phyloP scores from a whole-genome alignment of 768 basidiomycete genomes.

The Lyophyllum decastes region DNA sequence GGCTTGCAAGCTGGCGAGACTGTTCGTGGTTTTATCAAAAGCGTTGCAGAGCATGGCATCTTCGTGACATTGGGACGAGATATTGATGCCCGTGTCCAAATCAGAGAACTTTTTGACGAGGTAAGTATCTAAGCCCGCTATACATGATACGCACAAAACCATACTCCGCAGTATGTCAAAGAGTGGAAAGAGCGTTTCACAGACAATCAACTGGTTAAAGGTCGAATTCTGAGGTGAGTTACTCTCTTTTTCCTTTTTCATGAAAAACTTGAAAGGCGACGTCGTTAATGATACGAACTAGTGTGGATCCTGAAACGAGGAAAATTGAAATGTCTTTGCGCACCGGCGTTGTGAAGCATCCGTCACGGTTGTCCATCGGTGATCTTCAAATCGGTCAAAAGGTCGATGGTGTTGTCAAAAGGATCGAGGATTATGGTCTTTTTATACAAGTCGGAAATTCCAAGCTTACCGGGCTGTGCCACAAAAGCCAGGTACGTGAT shows the following conservation, averaged over 20 bases:
- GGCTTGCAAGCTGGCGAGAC: slow-evolving; percentile 72
- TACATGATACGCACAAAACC: slow-evolving; percentile 2
- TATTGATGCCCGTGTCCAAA: slow-evolving; percentile 92
- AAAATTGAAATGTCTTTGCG: slow-evolving; percentile 93
- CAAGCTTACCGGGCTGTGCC: slow-evolving; percentile 87
- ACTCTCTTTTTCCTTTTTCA: slow-evolving; percentile 1
- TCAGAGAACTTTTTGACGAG: slow-evolving; percentile 91
- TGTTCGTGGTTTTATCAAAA: slow-evolving; percentile 91
- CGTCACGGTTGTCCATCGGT: slow-evolving; percentile 40
- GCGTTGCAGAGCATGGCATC: slow-evolving; percentile 80
- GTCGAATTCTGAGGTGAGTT: slow-evolving; percentile 76
- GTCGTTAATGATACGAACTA: slow-evolving; percentile 29
- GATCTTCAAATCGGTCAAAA: slow-evolving; percentile 82
- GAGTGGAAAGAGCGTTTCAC: slow-evolving; percentile 90
- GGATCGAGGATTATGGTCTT: slow-evolving; percentile 86
- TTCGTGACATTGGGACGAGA: slow-evolving; percentile 84
- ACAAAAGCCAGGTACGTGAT: slow-evolving; percentile 79
- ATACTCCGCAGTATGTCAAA: slow-evolving; percentile 76
- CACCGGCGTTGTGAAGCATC: slow-evolving; percentile 53
- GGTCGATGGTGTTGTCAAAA: slow-evolving; percentile 76
- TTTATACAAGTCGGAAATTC: slow-evolving; percentile 89
- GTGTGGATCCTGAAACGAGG: slow-evolving; percentile 68
- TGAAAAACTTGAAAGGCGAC: too few species aligned
- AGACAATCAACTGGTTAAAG: slow-evolving; percentile 82
- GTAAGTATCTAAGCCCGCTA: slow-evolving; percentile 32